Base-by-base conservation (phyloP, 108 stramenopile species). In the Fistulifera pelliculosa region DNA sequence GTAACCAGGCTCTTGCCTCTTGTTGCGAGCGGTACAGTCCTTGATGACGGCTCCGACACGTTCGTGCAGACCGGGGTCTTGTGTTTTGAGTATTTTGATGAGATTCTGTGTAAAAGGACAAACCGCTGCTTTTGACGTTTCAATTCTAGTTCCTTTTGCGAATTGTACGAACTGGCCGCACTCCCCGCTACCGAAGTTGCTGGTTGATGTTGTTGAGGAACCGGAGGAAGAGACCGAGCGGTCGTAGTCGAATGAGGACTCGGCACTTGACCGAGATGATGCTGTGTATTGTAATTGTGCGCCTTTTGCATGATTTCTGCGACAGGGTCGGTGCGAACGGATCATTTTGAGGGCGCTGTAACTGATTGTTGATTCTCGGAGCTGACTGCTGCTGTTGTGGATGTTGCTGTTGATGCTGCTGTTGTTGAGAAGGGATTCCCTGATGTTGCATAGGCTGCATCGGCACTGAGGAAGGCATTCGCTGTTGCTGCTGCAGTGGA, bases 101-200 rank as follows among this genome's bases (percentile, higher is more conserved):
- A 92, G 58, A 19, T 87, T 86, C 18, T 79, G 64, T 0, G 90
- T 92, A 92, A 87, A 77, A 92, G 79, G 54, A 87, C 62, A 52
- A 87, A 92, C 26, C 68, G 59, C 59, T 87, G 83, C 73, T 92
- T 92, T 54, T 78, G 71, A 39, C 74, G 68, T 55, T 77, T 80
- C 3, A 64, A 13, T 27, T 70, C 66, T 11, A 52, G 54, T 22
- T 67, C 61, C 41, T 19, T 15, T 41, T 51, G 38, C 11, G 56
- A 2, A 13, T 41, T 27, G 16, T 50, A 23, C 31, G 23, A 31
- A 17, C 39, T 38, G 13, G 24, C 19, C 7, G 19, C 54, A 53
- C n/a, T 4, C 24, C 21, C 44, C 11, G 44, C 44, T 4, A 35
- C 31, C 31, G 44, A 45, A 5, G 14, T 12, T 21, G 22, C 49